Evolutionary conservation across 495 filamentous ascomycete species (phyloP), one percentile per base, ranked within the genome.

Genomic region (Hypomontagnella submonticulosa): DNA sequence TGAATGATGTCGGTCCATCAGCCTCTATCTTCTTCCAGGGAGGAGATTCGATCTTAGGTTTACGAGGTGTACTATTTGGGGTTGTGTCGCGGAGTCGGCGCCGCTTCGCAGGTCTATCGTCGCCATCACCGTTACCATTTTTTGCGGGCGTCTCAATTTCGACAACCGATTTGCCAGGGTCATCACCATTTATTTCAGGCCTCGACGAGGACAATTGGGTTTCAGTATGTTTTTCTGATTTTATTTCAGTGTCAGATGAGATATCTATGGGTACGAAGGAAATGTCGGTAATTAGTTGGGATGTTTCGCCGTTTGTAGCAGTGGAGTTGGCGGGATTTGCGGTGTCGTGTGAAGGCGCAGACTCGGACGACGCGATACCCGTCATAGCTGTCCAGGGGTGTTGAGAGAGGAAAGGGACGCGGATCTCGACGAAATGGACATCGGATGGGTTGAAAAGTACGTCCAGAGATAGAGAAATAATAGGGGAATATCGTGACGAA

Each of bases 1-100:
- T 76, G 65, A 97, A 91, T 0, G 91, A 89, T 7, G 95, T 92
- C 3, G 95, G 95, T 0, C 94, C 96, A 41, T 96, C 91, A 20
- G 87, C 90, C 43, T 90, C 88, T 50, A 90, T 80, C 74, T 88
- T 94, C 80, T 95, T 98, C 95, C 95, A 99, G 19, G 95, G 95
- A 57, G 95, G 95, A 30, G 95, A 97, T 53, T 80, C 77, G 18
- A 73, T 73, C 64, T 86, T 86, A n/a, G 73, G 73, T 48, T 68
- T 65, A 20, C 80, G 78, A 15, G 66, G 20, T 27, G 73, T 42
- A 43, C 56, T 74, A 10, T 66, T 50, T 3, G 81, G 79, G 1
- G 80, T 79, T 23, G 74, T 69, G 23, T 76, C 75, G 37, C 77
- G 78, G 5, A 93, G 81, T 75, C 91, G 89, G 66, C 90, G 88